These are phyloP conservation scores for Inosperma sp. DNA, from an alignment of 768 basidiomycete species.

Conservation along the genomic window DNA sequence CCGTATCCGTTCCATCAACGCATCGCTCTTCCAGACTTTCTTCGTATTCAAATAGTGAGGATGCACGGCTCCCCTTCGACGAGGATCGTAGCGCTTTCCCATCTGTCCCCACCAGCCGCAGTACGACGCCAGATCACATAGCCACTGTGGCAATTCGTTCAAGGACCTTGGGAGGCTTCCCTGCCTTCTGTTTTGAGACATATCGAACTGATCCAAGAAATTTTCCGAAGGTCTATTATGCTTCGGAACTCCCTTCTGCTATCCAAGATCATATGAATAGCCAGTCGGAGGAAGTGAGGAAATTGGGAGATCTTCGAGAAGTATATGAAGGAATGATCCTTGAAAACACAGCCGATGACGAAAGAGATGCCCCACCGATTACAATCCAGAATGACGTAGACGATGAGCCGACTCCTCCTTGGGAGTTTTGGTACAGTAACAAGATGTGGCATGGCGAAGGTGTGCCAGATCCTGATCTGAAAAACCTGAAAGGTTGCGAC, in stretches of 20 bases:
- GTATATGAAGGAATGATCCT: slow-evolving; percentile 64
- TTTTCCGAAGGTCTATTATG: slow-evolving; percentile 32
- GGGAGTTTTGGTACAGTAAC: slow-evolving; percentile 89
- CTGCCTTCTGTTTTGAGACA: slow-evolving; percentile 35
- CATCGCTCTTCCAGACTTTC: slow-evolving; percentile 9
- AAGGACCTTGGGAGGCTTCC: slow-evolving; percentile 28
- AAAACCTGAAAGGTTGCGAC: slow-evolving; percentile 58
- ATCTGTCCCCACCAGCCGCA: slow-evolving; percentile 13
- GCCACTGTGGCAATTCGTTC: not conserved
- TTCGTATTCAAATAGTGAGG: slow-evolving; percentile 1
- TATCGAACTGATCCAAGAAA: slow-evolving; percentile 33
- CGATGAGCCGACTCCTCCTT: slow-evolving; percentile 63
- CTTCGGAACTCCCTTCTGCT: slow-evolving; percentile 54
- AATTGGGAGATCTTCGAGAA: slow-evolving; percentile 40
- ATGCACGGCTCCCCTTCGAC: slow-evolving; percentile 4
- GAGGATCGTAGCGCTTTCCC: not conserved
- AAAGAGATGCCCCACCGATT: slow-evolving; percentile 66
- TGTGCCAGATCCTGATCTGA: slow-evolving; percentile 61
- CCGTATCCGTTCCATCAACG: slow-evolving; percentile 4
- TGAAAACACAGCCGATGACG: slow-evolving; percentile 61
- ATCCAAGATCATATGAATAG: slow-evolving; percentile 66
- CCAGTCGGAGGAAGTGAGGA: slow-evolving; percentile 37
- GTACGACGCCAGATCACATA: slow-evolving; percentile 19
- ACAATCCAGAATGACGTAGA: slow-evolving; percentile 65
- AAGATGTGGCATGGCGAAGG: slow-evolving; percentile 67